phyloP scores from a whole-genome alignment of 2,329 filamentous ascomycete genomes.

The Dactylellina leptospora region DNA sequence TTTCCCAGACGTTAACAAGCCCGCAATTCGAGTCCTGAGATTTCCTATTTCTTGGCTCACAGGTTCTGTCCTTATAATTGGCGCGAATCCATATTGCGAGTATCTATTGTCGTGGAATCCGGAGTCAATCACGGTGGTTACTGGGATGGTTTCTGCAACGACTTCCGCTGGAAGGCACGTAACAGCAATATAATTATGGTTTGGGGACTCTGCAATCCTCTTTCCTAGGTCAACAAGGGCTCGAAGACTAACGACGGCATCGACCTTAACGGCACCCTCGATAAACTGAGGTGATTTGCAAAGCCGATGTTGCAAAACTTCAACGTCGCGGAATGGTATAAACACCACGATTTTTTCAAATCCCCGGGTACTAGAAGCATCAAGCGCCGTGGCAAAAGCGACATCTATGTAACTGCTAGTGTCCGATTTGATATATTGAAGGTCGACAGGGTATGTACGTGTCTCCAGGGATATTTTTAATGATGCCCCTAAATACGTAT shows the following conservation, averaged over 20 bases:
- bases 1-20: constrained; percentile 87
- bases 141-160: constrained; percentile 16
- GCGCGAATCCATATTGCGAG: constrained; percentile 23
- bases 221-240: constrained; percentile 14
- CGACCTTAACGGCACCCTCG: neutral
- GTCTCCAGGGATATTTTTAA: constrained; percentile 78
- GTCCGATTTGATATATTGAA: constrained; percentile 71
- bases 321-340: constrained; percentile 15
- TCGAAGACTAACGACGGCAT: neutral
- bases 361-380: neutral
- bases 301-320: constrained; percentile 14
- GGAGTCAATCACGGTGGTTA: constrained; percentile 22
- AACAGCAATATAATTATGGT: constrained; percentile 10
- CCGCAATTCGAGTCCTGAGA: constrained; percentile 65
- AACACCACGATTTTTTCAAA: constrained; percentile 21
- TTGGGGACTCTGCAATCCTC: neutral
- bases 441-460: constrained; percentile 86
- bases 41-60: constrained; percentile 42
- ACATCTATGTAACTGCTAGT: constrained; percentile 15
- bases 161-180: constrained; percentile 25
- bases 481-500: constrained; percentile 11
- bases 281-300: neutral
- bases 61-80: constrained; percentile 16
- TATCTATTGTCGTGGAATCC: constrained; percentile 32
- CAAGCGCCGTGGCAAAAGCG: constrained; percentile 6